Evolutionary conservation across 2,329 filamentous ascomycete genomes (phyloP), one percentile per base, ranked within the genome.

Genomic region (Fusarium tuaranense): DNA sequence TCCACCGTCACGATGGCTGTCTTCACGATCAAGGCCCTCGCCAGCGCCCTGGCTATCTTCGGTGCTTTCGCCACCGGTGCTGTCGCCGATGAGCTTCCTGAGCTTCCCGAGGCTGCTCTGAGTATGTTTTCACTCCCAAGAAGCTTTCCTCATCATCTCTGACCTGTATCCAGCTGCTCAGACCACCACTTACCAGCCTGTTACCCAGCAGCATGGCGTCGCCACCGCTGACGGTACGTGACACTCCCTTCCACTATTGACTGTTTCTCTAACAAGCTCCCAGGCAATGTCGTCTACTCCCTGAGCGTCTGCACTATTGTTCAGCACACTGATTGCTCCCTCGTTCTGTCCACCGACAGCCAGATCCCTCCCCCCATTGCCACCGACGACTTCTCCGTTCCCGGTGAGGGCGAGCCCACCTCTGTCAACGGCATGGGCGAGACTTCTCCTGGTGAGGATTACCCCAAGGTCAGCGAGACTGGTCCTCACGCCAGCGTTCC

Each of bases 291-390:
- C 34, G 70, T 84, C 51, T 81, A 82, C 72, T 80, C 82, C 32
- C 78, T 83, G 73, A 83, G 83, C 75, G 72, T 82, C 64, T 84
- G 83, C 79, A 80, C 78, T 70, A 68, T 84, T 60, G 72, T 82
- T 32, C 78, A 82, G 32, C 79, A 78, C 66, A 84, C 82, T 36
- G 72, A 78, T 63, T 85, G 83, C 76, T 70, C 77, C 36, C 69
- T 79, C 57, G 76, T 78, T 58, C 74, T 80, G 60, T 80, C 81
- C 30, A 81, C 76, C 46, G 78, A 68, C 48, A 71, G 62, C 25
- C 63, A 67, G 13, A 67, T 46, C 30, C 71, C 70, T 30, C 62
- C 72, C 38, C 60, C 65, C 44, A 55, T 53, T 51, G 60, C 63
- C 32, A 72, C 70, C 53, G 44, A 25, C 41, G 44, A 41, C 6